phyloP scores from a whole-genome alignment of 345 rosid species.

The Punica granatum region DNA sequence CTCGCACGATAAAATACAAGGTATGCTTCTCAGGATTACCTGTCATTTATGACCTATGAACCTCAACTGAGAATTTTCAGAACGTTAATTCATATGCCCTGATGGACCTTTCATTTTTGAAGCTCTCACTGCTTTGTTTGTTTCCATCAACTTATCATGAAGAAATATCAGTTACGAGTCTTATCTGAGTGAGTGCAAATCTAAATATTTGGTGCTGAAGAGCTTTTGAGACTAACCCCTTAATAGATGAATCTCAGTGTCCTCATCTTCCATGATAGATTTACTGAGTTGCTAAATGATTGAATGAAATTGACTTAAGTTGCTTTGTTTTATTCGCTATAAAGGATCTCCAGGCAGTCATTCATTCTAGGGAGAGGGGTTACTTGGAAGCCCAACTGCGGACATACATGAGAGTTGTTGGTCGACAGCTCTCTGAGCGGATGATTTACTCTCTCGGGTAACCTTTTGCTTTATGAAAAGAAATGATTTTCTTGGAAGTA shows the following conservation, averaged over 20 bases:
- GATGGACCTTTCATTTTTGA: neutral
- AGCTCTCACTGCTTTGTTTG: neutral
- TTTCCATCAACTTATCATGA: neutral
- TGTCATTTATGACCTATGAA: neutral
- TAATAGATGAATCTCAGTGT: neutral
- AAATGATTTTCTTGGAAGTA: neutral
- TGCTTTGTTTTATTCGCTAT: slow-evolving; percentile 3
- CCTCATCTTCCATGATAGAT: neutral
- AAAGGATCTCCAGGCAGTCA: slow-evolving; percentile 40
- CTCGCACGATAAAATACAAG: slow-evolving; percentile 49
- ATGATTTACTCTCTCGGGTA: slow-evolving; percentile 56
- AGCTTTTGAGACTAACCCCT: neutral
- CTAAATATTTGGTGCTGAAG: neutral
- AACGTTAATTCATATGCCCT: neutral
- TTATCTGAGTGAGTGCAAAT: no score
- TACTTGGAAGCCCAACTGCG: slow-evolving; percentile 49
- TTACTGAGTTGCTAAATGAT: neutral
- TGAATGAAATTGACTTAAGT: neutral
- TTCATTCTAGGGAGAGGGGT: slow-evolving; percentile 24
- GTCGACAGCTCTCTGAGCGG: slow-evolving; percentile 55
- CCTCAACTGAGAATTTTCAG: neutral
- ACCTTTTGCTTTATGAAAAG: slow-evolving; percentile 8
- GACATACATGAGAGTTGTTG: slow-evolving; percentile 54
- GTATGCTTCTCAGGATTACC: slow-evolving; percentile 24
- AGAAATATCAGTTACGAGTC: neutral